A percentile compares a stretch with the other conserved stretches of the same genome.
Conservation (phyloP, 176 grass and related monocot species). For the Oryza rufipogon region DNA sequence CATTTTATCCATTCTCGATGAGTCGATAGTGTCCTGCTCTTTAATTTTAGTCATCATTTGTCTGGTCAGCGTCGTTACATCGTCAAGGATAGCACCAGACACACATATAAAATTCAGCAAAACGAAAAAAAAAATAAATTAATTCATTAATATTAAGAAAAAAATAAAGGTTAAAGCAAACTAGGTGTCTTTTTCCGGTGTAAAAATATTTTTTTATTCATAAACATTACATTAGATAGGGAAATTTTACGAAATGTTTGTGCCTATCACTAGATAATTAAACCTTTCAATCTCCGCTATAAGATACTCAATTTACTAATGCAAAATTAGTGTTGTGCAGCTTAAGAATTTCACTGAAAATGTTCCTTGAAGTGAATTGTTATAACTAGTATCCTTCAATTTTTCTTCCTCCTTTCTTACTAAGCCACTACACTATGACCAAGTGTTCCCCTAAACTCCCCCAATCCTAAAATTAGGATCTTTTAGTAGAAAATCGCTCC, state of each 20-base stretch:
- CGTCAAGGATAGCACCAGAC: not conserved
- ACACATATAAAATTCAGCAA: not conserved
- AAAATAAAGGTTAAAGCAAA: too few relatives aligned
- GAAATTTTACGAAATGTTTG: not conserved
- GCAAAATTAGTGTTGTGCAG: not conserved
- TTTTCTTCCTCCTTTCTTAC: too few relatives aligned
- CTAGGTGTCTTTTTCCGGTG: not conserved
- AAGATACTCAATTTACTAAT: too few relatives aligned
- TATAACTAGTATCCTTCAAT: too few relatives aligned
- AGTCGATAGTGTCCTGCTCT: not conserved
- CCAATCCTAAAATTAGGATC: too few relatives aligned
- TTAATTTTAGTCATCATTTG: not conserved
- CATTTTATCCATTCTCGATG: not conserved
- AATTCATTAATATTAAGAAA: not conserved
- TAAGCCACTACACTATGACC: too few relatives aligned
- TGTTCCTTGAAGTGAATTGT: too few relatives aligned
- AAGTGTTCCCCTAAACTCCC: too few relatives aligned
- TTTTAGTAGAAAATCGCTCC: too few relatives aligned
- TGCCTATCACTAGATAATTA: not conserved
- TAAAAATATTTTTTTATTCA: not conserved
- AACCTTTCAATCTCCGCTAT: not conserved
- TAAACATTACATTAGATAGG: not conserved
- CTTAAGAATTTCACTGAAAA: too few relatives aligned
- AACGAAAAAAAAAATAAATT: not conserved
- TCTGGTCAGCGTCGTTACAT: not conserved